Percentiles rank a stretch among this genome's conserved stretches.
phyloP scores from a whole-genome alignment of 2,329 filamentous ascomycete genomes.

The Calonectria honghensis region DNA sequence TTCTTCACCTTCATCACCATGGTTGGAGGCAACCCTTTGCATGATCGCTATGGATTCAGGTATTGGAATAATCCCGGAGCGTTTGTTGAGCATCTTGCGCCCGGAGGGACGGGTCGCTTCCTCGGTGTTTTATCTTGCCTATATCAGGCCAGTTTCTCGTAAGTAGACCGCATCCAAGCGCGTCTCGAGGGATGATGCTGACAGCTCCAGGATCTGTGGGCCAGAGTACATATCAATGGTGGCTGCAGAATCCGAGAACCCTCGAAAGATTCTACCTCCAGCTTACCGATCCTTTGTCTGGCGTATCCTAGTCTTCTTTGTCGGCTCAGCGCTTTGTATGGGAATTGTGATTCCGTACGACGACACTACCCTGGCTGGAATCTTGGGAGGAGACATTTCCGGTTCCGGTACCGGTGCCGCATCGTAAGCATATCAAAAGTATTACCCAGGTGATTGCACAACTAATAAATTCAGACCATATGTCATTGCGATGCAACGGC shows the following conservation, averaged over 20 bases:
- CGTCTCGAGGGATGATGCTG: not conserved
- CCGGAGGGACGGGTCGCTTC: slow-evolving; percentile 15
- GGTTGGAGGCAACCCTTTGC: slow-evolving; percentile 31
- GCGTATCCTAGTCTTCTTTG: slow-evolving; percentile 81
- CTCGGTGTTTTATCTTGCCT: slow-evolving; percentile 35
- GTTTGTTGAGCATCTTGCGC: slow-evolving; percentile 34
- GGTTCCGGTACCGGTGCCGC: slow-evolving; percentile 35
- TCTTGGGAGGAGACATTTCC: slow-evolving; percentile 27
- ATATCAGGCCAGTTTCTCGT: slow-evolving; percentile 40
- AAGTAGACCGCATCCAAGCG: not conserved
- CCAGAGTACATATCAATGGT: slow-evolving; percentile 40
- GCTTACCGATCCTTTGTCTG: slow-evolving; percentile 85
- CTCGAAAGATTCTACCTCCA: slow-evolving; percentile 78
- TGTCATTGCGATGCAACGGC: slow-evolving; percentile 35
- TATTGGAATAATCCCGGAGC: slow-evolving; percentile 36
- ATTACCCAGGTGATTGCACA: no score
- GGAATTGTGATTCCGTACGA: slow-evolving; percentile 37
- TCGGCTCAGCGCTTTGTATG: slow-evolving; percentile 67
- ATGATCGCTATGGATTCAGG: slow-evolving; percentile 33
- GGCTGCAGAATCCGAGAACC: slow-evolving; percentile 55
- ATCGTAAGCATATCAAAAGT: slow-evolving; percentile 24
- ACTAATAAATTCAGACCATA: slow-evolving; percentile 24
- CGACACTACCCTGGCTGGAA: slow-evolving; percentile 23
- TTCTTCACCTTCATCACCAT: slow-evolving; percentile 40
- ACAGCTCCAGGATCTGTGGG: slow-evolving; percentile 26